Evolutionary conservation across 257 asterid genomes (phyloP).

Genomic region (Salvia hispanica): DNA sequence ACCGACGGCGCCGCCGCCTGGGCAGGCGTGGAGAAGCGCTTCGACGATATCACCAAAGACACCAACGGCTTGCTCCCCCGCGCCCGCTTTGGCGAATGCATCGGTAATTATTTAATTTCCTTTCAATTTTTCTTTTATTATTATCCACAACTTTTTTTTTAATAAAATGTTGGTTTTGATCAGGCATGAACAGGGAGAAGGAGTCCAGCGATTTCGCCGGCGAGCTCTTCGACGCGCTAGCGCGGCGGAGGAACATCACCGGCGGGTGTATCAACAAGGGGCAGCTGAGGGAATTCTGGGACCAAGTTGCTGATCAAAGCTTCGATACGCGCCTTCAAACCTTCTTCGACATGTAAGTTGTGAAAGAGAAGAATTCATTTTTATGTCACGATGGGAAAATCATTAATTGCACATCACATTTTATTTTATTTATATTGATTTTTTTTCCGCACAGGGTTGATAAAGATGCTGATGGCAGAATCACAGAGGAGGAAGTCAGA

Average conservation of each 20-base stretch:
- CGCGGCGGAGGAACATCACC: slow-evolving; percentile 63
- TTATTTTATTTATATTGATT: background rate
- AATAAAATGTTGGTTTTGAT: background rate
- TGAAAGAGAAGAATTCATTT: too few species aligned
- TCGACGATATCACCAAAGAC: slow-evolving; percentile 51
- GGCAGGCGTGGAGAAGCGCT: slow-evolving; percentile 78
- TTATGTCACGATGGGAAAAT: background rate
- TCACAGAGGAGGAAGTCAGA: slow-evolving; percentile 86
- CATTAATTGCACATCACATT: slow-evolving; percentile 5
- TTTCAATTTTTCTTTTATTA: too few species aligned
- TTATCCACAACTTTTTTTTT: too few species aligned
- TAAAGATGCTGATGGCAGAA: slow-evolving; percentile 95
- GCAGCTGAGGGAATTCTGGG: slow-evolving; percentile 85
- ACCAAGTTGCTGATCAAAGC: slow-evolving; percentile 80
- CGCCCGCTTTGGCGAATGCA: slow-evolving; percentile 75
- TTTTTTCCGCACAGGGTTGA: slow-evolving; percentile 71
- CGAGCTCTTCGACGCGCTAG: slow-evolving; percentile 80
- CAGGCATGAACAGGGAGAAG: slow-evolving; percentile 87
- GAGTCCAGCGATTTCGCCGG: slow-evolving; percentile 81
- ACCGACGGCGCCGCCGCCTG: slow-evolving; percentile 83
- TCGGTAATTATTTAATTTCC: slow-evolving; percentile 43
- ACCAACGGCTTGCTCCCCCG: slow-evolving; percentile 70
- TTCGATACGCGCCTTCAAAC: slow-evolving; percentile 91
- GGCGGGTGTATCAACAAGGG: slow-evolving; percentile 57
- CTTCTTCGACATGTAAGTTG: slow-evolving; percentile 83